Percentiles rank a stretch among this genome's conserved stretches.
Evolutionary conservation across 768 basidiomycete species (phyloP).

Genomic region (Sutorius australiensis): DNA sequence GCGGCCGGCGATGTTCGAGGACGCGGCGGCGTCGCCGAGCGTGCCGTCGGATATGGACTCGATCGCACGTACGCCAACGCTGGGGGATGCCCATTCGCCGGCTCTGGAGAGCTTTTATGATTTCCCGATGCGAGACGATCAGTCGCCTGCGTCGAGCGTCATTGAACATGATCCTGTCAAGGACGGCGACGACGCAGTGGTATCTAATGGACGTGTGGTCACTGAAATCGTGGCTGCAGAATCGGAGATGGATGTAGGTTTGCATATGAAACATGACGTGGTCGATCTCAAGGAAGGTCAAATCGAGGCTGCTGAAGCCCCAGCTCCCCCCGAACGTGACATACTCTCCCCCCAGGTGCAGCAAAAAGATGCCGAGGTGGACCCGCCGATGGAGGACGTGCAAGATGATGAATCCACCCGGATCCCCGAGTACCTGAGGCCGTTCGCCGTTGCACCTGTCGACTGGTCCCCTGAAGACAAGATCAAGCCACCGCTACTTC

Average conservation of each 20-base stretch:
- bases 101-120: slow-evolving; percentile 24
- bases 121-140: slow-evolving; percentile 19
- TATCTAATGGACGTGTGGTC: background rate
- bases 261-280: background rate
- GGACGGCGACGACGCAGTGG: slow-evolving; percentile 6
- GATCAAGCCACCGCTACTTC: slow-evolving; percentile 63
- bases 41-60: slow-evolving; percentile 29
- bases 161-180: slow-evolving; percentile 21
- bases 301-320: background rate
- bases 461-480: slow-evolving; percentile 59
- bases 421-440: slow-evolving; percentile 55
- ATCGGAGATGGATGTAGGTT: background rate
- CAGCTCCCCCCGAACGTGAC: background rate
- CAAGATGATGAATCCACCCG: slow-evolving; percentile 34
- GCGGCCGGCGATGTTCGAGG: slow-evolving; percentile 4
- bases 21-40: slow-evolving; percentile 20
- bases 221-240: background rate
- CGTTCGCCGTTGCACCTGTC: slow-evolving; percentile 69
- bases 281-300: background rate
- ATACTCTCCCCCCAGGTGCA: background rate
- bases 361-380: slow-evolving; percentile 1
- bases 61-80: slow-evolving; percentile 19
- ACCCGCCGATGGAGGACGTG: slow-evolving; percentile 36
- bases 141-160: slow-evolving; percentile 30
- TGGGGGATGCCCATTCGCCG: slow-evolving; percentile 19